Conservation (phyloP, 139 green algal species). For the Tetraselmis striata region DNA sequence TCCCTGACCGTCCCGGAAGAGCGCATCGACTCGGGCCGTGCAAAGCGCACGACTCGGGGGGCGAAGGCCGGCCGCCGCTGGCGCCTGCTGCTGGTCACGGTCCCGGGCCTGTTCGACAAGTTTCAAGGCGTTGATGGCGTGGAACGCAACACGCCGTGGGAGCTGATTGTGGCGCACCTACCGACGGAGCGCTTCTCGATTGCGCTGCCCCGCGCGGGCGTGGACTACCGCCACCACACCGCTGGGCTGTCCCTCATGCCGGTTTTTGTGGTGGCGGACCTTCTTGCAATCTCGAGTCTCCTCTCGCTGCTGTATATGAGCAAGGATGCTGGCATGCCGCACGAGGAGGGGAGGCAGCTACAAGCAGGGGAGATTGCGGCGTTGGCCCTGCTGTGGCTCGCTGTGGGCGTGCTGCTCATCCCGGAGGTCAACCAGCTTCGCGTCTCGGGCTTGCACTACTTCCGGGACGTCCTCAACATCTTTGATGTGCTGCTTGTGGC, state of each 20-base stretch:
- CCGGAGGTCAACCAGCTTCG: not conserved
- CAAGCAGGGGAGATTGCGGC: not conserved
- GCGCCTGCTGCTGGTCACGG: not conserved
- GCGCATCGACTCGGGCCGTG: not conserved
- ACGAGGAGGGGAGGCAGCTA: not conserved
- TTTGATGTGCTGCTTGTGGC: not conserved
- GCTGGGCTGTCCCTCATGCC: not conserved
- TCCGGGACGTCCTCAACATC: not conserved
- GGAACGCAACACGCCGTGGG: not conserved
- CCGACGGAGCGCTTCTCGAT: not conserved
- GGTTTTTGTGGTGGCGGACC: not conserved
- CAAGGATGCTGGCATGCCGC: not conserved
- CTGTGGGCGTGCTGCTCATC: not conserved
- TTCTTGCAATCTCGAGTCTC: not conserved
- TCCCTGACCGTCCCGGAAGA: not conserved
- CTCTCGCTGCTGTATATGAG: not conserved
- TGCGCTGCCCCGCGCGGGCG: not conserved
- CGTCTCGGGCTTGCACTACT: not conserved
- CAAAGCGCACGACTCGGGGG: too few species aligned
- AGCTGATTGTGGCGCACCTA: not conserved
- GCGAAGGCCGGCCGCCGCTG: not conserved
- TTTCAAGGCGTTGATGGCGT: not conserved
- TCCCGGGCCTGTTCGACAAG: not conserved
- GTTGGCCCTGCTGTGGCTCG: not conserved
- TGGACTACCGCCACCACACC: not conserved